phyloP scores from a whole-genome alignment of 2,329 filamentous ascomycete genomes.

The Colletotrichum viniferum region DNA sequence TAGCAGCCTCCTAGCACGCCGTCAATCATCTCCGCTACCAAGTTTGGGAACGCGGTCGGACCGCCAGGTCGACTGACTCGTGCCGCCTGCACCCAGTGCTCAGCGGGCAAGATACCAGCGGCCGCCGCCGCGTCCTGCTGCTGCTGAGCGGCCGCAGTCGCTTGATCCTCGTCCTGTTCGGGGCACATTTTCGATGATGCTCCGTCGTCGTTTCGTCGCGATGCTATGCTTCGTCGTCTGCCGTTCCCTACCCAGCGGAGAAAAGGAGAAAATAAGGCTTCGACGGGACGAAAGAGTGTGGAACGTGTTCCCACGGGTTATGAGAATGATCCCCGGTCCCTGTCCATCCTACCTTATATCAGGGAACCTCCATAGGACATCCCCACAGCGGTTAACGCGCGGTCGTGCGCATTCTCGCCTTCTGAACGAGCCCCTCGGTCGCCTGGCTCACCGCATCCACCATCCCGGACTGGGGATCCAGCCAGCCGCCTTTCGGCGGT shows the following conservation, averaged over 20 bases:
- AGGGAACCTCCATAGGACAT: not conserved
- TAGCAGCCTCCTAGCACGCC: not conserved
- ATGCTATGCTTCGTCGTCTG: not conserved
- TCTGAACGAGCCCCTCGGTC: not conserved
- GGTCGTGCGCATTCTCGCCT: not conserved
- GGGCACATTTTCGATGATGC: not conserved
- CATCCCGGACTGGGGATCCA: not conserved
- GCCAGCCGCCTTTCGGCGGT: not conserved
- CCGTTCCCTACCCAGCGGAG: not conserved
- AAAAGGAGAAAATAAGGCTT: not conserved
- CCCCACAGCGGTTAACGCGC: constrained; percentile 12
- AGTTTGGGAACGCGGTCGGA: not conserved
- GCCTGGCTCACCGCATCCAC: constrained; percentile 7
- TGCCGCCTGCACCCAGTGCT: constrained; percentile 17
- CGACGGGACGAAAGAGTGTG: not conserved
- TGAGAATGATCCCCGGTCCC: not conserved
- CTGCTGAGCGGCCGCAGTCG: not conserved
- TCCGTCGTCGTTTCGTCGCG: not conserved
- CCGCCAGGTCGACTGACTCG: constrained; percentile 5
- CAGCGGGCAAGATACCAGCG: constrained; percentile 12
- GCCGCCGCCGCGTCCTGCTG: not conserved
- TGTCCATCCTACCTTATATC: constrained; percentile 7
- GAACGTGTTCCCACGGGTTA: not conserved
- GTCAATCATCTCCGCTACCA: not conserved
- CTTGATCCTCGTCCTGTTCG: not conserved